These are phyloP conservation scores for Salvia miltiorrhiza DNA, from an alignment of 257 asterid genomes.

Conservation along the genomic window DNA sequence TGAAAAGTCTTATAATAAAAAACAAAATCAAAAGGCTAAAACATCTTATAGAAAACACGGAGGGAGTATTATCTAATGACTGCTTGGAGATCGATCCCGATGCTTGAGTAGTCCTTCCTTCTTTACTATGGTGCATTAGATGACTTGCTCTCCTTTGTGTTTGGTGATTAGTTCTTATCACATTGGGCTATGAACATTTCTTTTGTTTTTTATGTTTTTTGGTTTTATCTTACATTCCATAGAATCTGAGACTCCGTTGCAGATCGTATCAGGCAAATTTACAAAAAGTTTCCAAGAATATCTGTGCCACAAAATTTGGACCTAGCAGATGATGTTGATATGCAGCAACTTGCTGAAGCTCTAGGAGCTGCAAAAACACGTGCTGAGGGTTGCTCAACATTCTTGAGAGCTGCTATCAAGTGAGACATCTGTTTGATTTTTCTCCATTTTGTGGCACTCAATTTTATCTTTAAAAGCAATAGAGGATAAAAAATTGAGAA, in stretches of 20 bases:
- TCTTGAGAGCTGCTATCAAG: conserved; percentile 84
- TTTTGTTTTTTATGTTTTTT: background rate
- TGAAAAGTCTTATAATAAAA: too few relatives aligned
- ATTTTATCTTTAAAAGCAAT: conserved; percentile 6
- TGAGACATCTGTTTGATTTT: conserved; percentile 28
- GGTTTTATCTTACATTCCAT: conserved; percentile 11
- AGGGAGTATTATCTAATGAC: conserved; percentile 1
- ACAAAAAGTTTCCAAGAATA: conserved; percentile 71
- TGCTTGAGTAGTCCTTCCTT: conserved; percentile 8
- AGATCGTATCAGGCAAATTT: conserved; percentile 81
- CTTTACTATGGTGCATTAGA: conserved; percentile 1
- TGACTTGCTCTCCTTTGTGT: background rate
- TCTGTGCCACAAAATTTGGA: conserved; percentile 87
- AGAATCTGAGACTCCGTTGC: conserved; percentile 30
- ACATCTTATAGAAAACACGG: too few relatives aligned
- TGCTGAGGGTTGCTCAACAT: conserved; percentile 81
- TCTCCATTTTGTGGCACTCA: conserved; percentile 16
- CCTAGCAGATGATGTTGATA: conserved; percentile 71
- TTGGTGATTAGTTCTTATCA: conserved; percentile 11
- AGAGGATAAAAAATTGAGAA: background rate
- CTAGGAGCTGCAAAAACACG: conserved; percentile 93
- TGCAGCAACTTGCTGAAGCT: conserved; percentile 83
- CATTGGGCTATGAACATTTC: background rate
- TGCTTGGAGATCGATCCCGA: background rate
- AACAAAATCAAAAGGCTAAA: too few relatives aligned